Base-by-base conservation (phyloP, 306 rosid species). In the Herpetospermum pedunculosum region DNA sequence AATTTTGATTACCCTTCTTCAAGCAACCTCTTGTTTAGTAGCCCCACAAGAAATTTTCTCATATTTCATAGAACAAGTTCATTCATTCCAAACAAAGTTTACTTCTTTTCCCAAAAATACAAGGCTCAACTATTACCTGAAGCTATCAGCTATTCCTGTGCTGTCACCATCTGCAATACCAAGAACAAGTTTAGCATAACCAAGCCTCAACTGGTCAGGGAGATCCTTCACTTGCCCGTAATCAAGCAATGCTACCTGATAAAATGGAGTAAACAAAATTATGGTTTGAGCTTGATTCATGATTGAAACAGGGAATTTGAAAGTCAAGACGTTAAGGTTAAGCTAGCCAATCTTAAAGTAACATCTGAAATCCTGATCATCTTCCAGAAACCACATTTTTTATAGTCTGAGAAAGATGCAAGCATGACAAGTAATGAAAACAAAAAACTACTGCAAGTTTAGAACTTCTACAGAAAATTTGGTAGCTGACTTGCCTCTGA, bases 191-290 rank as follows among this genome's bases (percentile, higher is more conserved):
- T 85, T 84, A 78, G 99, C 99, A 82, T 91, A 94, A 63, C 95
- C 97, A 83, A 94, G 91, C 77, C 94, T 94, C 89, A 94, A 84
- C 41, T 70, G 73, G 63, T 94, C 88, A 34, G 99, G 99, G 69
- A 94, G 99, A 82, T 94, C 99, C 84, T 94, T 94, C 85, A 91
- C 99, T 83, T 94, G 99, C 49, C 99, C 99, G 58, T 91, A 94
- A 81, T 94, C 99, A 50, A 94, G 90, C 84, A 94, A 85, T 63
- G 91, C 97, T 83, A 94, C 95, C 99, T 94, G 83, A 78, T 77
- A 43, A 40, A 57, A 44, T 34, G 16, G 34, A 49, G 49, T 4
- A 35, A 15, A 52, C 37, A 30, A 34, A 12, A 10, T 28, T 25
- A 69, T 2, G 64, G 11, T 46, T 70, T 70, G 44, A 47, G 34